phyloP scores from a whole-genome alignment of 2,329 filamentous ascomycete species.

The Trichoderma brevicompactum region DNA sequence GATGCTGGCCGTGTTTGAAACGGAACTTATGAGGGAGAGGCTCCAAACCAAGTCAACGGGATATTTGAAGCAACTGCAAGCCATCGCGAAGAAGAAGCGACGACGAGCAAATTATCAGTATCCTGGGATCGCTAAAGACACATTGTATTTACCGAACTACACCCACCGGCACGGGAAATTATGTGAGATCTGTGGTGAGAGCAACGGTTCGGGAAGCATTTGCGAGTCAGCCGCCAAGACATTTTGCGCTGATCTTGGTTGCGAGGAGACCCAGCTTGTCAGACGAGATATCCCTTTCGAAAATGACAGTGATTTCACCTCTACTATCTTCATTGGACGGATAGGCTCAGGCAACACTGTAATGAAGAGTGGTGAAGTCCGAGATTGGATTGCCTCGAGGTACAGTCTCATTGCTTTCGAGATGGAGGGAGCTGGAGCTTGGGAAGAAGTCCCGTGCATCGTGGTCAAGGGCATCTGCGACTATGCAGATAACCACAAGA shows the following conservation, averaged over 20 bases:
- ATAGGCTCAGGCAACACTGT: conserved; percentile 47
- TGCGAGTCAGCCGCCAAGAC: conserved; percentile 34
- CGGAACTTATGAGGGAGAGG: conserved; percentile 26
- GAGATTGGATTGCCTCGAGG: conserved; percentile 41
- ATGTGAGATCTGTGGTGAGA: conserved; percentile 21
- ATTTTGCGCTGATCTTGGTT: conserved; percentile 38
- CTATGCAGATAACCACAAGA: conserved; percentile 48
- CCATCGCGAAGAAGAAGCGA: conserved; percentile 22
- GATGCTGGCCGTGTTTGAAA: conserved; percentile 35
- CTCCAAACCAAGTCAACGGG: conserved; percentile 26
- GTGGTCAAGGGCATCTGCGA: conserved; percentile 45
- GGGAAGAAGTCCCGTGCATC: conserved; percentile 41
- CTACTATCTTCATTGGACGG: conserved; percentile 45
- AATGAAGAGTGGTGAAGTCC: conserved; percentile 44
- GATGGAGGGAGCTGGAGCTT: conserved; percentile 41
- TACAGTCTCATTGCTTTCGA: conserved; percentile 39
- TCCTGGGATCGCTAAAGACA: conserved; percentile 37
- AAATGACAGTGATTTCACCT: conserved; percentile 30
- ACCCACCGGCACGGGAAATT: conserved; percentile 38
- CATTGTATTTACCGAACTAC: conserved; percentile 37
- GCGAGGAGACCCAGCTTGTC: conserved; percentile 33
- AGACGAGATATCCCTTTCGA: conserved; percentile 2
- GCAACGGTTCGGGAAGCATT: neutral
- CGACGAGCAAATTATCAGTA: conserved; percentile 32
- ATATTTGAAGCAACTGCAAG: conserved; percentile 33